A percentile compares a stretch with the other conserved stretches of the same genome.
Evolutionary conservation across 495 filamentous ascomycete genomes (phyloP).

Genomic region (Penicillium tannophilum): DNA sequence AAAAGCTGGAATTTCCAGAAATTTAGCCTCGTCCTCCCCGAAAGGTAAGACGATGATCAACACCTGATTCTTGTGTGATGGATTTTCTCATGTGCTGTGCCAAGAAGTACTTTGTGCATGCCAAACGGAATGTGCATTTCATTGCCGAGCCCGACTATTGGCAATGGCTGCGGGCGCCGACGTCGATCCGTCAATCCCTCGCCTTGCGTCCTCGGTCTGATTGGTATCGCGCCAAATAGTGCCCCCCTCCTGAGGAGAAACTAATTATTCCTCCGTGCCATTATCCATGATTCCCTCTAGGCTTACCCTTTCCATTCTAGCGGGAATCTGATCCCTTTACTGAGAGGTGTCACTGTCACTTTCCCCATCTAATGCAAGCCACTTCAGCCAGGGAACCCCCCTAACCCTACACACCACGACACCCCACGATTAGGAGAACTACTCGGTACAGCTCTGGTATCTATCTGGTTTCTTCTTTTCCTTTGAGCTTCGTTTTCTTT

Average conservation of each 20-base stretch:
- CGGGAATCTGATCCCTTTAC: constrained; percentile 19
- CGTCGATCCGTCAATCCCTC: constrained; percentile 44
- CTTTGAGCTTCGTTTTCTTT: not conserved
- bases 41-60: no score
- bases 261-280: not conserved
- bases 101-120: constrained; percentile 21
- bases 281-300: not conserved
- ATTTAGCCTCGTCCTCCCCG: not conserved
- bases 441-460: not conserved
- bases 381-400: constrained; percentile 20
- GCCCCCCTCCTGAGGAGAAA: not conserved
- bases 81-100: not conserved
- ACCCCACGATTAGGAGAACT: not conserved
- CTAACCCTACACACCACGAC: not conserved
- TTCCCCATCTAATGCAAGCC: constrained; percentile 41
- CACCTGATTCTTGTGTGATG: no score
- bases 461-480: not conserved
- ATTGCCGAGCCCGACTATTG: constrained; percentile 44
- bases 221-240: constrained; percentile 26
- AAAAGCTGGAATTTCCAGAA: not conserved
- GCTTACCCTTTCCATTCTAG: constrained; percentile 10
- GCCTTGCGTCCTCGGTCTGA: constrained; percentile 36
- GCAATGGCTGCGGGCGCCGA: constrained; percentile 45
- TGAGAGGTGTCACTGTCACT: constrained; percentile 5
- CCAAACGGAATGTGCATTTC: constrained; percentile 34